Percentiles rank a stretch among this genome's conserved stretches.
Evolutionary conservation across 108 stramenopile genomes (phyloP).

Genomic region (Cylindrotheca fusiformis): DNA sequence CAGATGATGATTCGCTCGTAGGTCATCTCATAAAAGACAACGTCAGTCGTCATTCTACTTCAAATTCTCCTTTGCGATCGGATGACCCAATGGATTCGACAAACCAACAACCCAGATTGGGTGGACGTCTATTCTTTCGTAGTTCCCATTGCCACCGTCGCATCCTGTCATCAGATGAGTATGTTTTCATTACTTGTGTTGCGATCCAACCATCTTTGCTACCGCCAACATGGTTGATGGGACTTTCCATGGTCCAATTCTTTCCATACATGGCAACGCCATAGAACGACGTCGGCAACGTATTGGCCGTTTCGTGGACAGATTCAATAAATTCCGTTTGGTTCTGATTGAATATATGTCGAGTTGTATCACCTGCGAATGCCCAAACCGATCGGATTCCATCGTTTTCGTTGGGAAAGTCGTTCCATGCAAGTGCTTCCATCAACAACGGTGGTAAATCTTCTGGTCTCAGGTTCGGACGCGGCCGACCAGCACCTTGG

Average conservation of each 20-base stretch:
- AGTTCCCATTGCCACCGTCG: slow-evolving; percentile 50
- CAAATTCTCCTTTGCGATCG: slow-evolving; percentile 47
- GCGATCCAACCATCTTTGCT: slow-evolving; percentile 45
- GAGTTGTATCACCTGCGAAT: slow-evolving; percentile 40
- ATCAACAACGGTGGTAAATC: slow-evolving; percentile 33
- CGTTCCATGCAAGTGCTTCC: slow-evolving; percentile 28
- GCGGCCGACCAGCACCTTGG: background rate
- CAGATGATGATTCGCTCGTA: too few species aligned
- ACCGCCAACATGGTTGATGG: slow-evolving; percentile 40
- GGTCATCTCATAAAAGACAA: too few species aligned
- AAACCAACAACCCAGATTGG: slow-evolving; percentile 37
- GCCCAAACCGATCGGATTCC: slow-evolving; percentile 37
- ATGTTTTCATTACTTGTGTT: slow-evolving; percentile 49
- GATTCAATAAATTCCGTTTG: slow-evolving; percentile 49
- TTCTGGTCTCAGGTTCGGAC: slow-evolving; percentile 14
- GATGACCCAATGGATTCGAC: slow-evolving; percentile 42
- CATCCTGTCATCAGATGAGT: slow-evolving; percentile 37
- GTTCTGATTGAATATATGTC: slow-evolving; percentile 39
- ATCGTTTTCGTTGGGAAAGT: slow-evolving; percentile 30
- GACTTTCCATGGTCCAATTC: slow-evolving; percentile 36
- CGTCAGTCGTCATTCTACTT: too few species aligned
- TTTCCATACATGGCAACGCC: slow-evolving; percentile 48
- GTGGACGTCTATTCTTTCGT: slow-evolving; percentile 36
- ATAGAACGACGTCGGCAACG: slow-evolving; percentile 47
- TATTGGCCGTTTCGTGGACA: slow-evolving; percentile 41